Conservation (phyloP, 176 grass and related monocot species). For the Pontederia paniculata region DNA sequence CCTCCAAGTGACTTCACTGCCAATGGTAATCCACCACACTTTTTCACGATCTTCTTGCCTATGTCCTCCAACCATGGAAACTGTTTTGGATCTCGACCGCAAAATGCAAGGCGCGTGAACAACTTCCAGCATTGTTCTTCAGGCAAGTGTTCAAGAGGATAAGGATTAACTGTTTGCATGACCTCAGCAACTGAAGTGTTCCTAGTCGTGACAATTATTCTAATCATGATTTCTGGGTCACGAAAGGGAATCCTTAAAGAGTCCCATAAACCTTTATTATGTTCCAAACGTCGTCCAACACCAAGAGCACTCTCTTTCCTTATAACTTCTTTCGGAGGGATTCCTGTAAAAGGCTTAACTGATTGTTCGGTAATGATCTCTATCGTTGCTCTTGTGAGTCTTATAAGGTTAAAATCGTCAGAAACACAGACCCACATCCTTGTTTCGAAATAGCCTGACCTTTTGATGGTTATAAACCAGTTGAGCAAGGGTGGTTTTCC, state of each 20-base stretch:
- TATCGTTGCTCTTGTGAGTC: conserved; percentile 16
- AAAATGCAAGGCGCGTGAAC: background rate
- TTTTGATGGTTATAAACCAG: conserved; percentile 12
- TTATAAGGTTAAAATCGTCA: conserved; percentile 12
- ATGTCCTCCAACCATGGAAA: background rate
- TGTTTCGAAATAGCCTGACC: conserved; percentile 12
- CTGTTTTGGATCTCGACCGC: background rate
- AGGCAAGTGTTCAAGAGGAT: background rate
- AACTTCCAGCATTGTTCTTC: background rate
- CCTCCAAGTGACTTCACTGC: background rate
- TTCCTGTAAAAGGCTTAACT: background rate
- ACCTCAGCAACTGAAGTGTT: background rate
- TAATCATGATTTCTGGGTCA: background rate
- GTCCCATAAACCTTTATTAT: background rate
- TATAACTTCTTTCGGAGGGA: background rate
- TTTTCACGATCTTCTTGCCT: background rate
- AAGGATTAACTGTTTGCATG: background rate
- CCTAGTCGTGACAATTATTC: background rate
- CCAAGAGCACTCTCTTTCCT: conserved; percentile 13
- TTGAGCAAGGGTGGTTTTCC: conserved; percentile 39
- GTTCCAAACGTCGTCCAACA: conserved; percentile 48
- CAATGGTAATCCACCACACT: conserved; percentile 2
- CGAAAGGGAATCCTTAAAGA: background rate
- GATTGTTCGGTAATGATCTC: background rate
- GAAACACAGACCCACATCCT: conserved; percentile 35